These are phyloP conservation scores for Suillus discolor DNA, from an alignment of 768 basidiomycete species.

Conservation along the genomic window DNA sequence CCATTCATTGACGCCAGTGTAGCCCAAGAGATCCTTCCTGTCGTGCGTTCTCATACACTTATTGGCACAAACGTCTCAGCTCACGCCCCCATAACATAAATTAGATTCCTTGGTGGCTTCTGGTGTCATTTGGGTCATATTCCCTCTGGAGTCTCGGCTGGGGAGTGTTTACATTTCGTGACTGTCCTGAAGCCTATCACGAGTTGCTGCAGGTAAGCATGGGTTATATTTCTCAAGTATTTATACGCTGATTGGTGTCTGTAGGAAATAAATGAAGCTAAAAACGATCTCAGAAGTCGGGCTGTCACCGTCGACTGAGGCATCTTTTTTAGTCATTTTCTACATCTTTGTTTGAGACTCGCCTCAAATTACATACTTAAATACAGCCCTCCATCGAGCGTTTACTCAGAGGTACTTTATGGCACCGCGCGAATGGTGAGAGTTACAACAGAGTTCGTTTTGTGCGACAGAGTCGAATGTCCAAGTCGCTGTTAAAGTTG, in stretches of 20 bases:
- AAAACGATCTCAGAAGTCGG: conserved; percentile 56
- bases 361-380: neutral
- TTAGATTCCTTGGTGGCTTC: conserved; percentile 84
- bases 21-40: conserved; percentile 56
- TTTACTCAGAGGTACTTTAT: neutral
- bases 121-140: conserved; percentile 80
- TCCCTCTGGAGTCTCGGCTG: conserved; percentile 76
- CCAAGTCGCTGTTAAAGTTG: neutral
- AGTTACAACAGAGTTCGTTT: neutral
- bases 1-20: conserved; percentile 52
- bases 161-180: conserved; percentile 72
- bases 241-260: neutral
- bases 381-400: neutral
- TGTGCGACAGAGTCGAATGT: neutral
- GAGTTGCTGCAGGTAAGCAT: conserved; percentile 62
- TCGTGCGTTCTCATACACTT: conserved; percentile 45
- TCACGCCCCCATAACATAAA: neutral
- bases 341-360: neutral
- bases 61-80: neutral
- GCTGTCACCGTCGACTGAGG: conserved; percentile 63
- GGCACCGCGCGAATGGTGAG: neutral
- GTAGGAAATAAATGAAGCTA: conserved; percentile 63
- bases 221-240: neutral
- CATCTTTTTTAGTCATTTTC: neutral
- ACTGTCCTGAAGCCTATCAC: conserved; percentile 79